Base-by-base conservation (phyloP, 306 rosid species). In the Ammopiptanthus mongolicus region DNA sequence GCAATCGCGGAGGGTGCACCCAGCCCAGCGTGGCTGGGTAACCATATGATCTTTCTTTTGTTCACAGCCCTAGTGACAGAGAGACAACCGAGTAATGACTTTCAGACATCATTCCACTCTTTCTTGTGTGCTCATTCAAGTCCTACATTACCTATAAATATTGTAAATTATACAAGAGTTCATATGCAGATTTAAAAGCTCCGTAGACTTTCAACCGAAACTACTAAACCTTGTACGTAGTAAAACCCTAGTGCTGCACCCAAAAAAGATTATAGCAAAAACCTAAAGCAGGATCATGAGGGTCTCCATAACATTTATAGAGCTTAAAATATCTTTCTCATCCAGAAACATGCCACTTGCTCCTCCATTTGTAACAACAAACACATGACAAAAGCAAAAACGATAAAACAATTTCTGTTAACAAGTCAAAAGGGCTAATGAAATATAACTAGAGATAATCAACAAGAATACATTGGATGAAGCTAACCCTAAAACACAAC, bases 401-500 rank as follows among this genome's bases (percentile, higher is more conserved):
- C 57, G 56, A 51, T 19, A 59, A 48, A 39, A 58, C 34, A 74
- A 0, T 25, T 57, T 67, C 59, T 48, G 21, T 66, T 23, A 44
- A 50, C 66, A 13, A 19, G 65, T 12, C 25, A 12, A 46, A 18
- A n/a, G 37, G 33, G 67, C 5, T n/a, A 63, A 57, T 46, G 64
- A 65, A 47, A 73, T 58, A 50, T 46, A 17, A 37, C 64, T 29
- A 14, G 8, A 13, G 8, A 15, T n/a, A 17, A 57, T 58, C 57
- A 41, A 15, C 36, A 69, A 23, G 36, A 76, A 28, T 23, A 59
- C 41, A 52, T 1, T 18, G 42, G 33, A 78, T 47, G 14, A 39
- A 25, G 31, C 46, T 53, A 39, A 39, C 61, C 51, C 85, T 90
- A 94, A 46, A 94, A 94, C 75, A 94, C 97, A 61, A 94, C 98